Evolutionary conservation across 306 rosid species (phyloP).

Genomic region (Sindora glabra): DNA sequence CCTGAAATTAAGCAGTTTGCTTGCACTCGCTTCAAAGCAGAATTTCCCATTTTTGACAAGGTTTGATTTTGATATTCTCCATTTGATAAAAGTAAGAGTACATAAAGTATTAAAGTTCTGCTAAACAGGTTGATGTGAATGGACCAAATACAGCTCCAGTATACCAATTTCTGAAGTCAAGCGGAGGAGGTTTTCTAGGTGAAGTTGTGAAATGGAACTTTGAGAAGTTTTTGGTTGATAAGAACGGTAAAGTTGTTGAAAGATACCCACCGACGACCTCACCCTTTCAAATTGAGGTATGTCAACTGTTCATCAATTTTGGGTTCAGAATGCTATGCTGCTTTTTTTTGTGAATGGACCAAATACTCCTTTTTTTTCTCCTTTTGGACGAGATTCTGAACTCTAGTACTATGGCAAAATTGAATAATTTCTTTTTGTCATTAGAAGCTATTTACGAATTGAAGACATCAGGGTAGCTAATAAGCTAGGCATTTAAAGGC

Average conservation of each 20-base stretch:
- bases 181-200: conserved; percentile 82
- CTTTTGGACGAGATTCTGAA: neutral
- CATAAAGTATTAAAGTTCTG: conserved; percentile 14
- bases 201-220: conserved; percentile 92
- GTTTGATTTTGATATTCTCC: conserved; percentile 30
- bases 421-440: neutral
- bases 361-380: neutral
- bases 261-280: conserved; percentile 92
- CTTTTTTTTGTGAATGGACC: neutral
- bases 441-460: neutral
- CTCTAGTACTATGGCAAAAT: neutral
- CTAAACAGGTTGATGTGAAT: conserved; percentile 85
- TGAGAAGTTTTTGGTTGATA: conserved; percentile 94
- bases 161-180: conserved; percentile 86
- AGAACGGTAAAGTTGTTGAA: conserved; percentile 89
- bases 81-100: neutral
- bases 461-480: neutral
- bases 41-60: conserved; percentile 94
- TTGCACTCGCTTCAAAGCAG: conserved; percentile 90
- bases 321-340: neutral
- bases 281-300: conserved; percentile 96
- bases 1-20: conserved; percentile 91
- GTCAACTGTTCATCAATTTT: neutral
- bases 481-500: too few species aligned
- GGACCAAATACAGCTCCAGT: conserved; percentile 95